Evolutionary conservation across 768 basidiomycete genomes (phyloP).

Genomic region (Pisolithus marmoratus): DNA sequence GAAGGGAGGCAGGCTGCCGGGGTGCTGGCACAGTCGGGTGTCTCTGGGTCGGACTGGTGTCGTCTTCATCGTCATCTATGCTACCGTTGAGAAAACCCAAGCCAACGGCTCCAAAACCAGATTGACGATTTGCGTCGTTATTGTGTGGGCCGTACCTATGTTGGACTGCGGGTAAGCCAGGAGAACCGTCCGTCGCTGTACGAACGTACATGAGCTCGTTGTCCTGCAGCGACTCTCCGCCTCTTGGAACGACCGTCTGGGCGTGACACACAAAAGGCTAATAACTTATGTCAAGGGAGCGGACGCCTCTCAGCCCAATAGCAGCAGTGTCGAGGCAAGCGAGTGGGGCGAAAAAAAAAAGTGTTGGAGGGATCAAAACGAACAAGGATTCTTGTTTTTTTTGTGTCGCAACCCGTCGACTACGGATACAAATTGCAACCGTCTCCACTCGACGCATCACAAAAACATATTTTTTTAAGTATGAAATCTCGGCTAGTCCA

Average conservation of each 20-base stretch:
- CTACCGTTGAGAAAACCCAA: slow-evolving; percentile 40
- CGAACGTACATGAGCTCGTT: background rate
- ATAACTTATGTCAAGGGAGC: slow-evolving; percentile 21
- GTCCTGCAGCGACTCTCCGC: background rate
- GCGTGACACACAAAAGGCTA: background rate
- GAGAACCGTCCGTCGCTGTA: slow-evolving; percentile 32
- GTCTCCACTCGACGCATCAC: background rate
- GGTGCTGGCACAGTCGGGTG: slow-evolving; percentile 29
- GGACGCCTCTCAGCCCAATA: slow-evolving; percentile 21
- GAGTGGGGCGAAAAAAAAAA: too few species aligned
- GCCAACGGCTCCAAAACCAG: slow-evolving; percentile 50
- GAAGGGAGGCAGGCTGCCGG: slow-evolving; percentile 28
- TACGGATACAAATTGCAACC: background rate
- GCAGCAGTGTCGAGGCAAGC: slow-evolving; percentile 18
- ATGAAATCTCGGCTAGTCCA: background rate
- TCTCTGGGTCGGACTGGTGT: slow-evolving; percentile 15
- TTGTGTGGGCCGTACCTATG: slow-evolving; percentile 60
- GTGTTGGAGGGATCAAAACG: background rate
- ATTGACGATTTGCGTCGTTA: slow-evolving; percentile 38
- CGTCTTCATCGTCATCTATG: slow-evolving; percentile 37
- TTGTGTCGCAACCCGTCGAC: background rate
- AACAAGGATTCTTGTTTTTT: background rate
- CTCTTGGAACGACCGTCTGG: background rate
- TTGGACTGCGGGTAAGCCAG: slow-evolving; percentile 49
- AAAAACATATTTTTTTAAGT: too few species aligned